Evolutionary conservation across 225 moss, liverwort and hornwort genomes (phyloP).

Genomic region (Neckera pumila): DNA sequence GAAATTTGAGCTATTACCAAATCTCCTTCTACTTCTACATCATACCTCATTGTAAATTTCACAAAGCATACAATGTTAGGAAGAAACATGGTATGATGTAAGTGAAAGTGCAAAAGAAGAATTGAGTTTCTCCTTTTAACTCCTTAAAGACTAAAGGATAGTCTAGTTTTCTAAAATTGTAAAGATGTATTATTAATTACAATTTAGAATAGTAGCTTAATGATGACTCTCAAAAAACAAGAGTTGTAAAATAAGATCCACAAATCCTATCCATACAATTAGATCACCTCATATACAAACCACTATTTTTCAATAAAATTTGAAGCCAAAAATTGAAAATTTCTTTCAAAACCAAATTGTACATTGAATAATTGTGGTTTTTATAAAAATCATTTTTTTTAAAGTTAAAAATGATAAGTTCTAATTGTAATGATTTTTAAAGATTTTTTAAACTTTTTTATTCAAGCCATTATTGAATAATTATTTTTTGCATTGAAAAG

Average conservation of each 20-base stretch:
- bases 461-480: neutral
- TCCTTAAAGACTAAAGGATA: neutral
- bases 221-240: neutral
- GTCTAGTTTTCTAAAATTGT: neutral
- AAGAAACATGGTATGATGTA: neutral
- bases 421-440: neutral
- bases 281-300: no score
- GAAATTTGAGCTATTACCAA: no score
- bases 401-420: no score
- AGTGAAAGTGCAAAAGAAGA: neutral
- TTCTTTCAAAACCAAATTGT: no score
- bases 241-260: neutral
- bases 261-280: neutral
- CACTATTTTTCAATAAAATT: no score
- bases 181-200: neutral
- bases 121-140: neutral
- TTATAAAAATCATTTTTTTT: accelerated
- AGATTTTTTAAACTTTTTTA: no score
- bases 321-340: no score
- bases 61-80: neutral
- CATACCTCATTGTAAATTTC: no score
- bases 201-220: neutral
- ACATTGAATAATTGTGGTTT: neutral
- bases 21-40: no score
- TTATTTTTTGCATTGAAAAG: neutral